Evolutionary conservation across 2,329 filamentous ascomycete species (phyloP).

Genomic region (Pseudogymnoascus sp.): DNA sequence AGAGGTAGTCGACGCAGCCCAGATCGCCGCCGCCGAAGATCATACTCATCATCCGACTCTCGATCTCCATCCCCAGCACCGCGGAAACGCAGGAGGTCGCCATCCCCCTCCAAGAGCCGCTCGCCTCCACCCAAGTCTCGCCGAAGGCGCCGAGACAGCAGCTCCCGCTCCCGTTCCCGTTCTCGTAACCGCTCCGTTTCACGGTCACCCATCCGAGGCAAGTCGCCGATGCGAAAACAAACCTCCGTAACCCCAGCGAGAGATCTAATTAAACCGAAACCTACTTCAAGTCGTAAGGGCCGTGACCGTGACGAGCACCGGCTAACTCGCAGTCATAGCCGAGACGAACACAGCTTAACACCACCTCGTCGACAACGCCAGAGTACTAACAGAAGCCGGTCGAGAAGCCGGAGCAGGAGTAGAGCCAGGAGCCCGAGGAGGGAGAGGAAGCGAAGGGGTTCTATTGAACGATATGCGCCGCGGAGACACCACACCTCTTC

Average conservation of each 20-base stretch:
- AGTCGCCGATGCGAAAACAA: slow-evolving; percentile 5
- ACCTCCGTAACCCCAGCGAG: neutral
- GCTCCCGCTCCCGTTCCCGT: slow-evolving; percentile 26
- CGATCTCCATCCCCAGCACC: slow-evolving; percentile 20
- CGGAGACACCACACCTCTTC: slow-evolving; percentile 47
- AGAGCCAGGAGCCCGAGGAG: slow-evolving; percentile 14
- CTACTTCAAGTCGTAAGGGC: slow-evolving; percentile 20
- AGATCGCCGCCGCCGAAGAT: slow-evolving; percentile 27
- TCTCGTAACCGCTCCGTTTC: slow-evolving; percentile 16
- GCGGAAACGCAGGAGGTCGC: slow-evolving; percentile 28
- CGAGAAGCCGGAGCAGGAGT: slow-evolving; percentile 14
- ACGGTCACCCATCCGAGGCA: slow-evolving; percentile 8
- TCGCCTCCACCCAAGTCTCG: slow-evolving; percentile 25
- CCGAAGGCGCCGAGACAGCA: slow-evolving; percentile 22
- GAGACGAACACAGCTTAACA: slow-evolving; percentile 26
- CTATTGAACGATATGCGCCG: slow-evolving; percentile 30
- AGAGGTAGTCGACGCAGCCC: slow-evolving; percentile 27
- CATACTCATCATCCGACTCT: slow-evolving; percentile 20
- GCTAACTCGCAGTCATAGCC: slow-evolving; percentile 29
- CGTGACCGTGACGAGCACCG: slow-evolving; percentile 27
- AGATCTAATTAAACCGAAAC: slow-evolving; percentile 12
- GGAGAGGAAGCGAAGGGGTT: slow-evolving; percentile 28
- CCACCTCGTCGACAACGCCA: slow-evolving; percentile 26
- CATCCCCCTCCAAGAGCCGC: slow-evolving; percentile 23
- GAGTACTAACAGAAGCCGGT: slow-evolving; percentile 23